Conservation (phyloP, 2,329 filamentous ascomycete genomes). For the Trichophyton verrucosum region DNA sequence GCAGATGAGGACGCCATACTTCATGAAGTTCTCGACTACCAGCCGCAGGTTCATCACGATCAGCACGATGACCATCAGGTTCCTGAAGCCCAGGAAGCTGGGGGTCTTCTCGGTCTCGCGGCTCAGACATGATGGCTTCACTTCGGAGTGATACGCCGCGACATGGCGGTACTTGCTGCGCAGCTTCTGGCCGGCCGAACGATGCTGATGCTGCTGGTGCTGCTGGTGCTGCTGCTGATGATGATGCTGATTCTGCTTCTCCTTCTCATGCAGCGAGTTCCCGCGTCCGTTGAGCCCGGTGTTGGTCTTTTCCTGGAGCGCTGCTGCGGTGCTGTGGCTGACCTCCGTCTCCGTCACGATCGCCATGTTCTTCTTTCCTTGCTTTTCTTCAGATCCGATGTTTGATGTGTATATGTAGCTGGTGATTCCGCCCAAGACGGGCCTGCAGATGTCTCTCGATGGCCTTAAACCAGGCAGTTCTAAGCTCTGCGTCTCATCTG, state of each 20-base stretch:
- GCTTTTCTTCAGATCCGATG: too few species aligned
- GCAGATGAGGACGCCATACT: conserved; percentile 95
- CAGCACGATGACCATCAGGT: conserved; percentile 88
- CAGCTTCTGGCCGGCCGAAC: background rate
- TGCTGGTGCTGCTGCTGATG: background rate
- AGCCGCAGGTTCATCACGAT: conserved; percentile 86
- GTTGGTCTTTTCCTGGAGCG: background rate
- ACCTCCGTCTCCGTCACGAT: background rate
- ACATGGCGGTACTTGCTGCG: conserved; percentile 79
- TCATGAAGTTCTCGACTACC: conserved; percentile 94
- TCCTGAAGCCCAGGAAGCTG: conserved; percentile 87
- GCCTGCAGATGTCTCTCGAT: background rate
- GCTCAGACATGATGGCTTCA: conserved; percentile 68
- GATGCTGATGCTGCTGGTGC: background rate
- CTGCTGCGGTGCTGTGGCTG: background rate
- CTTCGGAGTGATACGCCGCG: conserved; percentile 64
- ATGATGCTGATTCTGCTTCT: conserved; percentile 8
- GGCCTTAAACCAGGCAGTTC: background rate
- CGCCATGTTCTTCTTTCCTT: background rate
- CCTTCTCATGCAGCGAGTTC: background rate
- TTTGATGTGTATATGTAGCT: background rate
- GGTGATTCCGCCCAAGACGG: background rate
- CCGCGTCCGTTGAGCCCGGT: conserved; percentile 4
- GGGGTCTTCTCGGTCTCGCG: conserved; percentile 63
- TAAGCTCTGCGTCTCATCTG: background rate